Conservation (phyloP, 495 filamentous ascomycete species). For the Daldinia caldariorum region DNA sequence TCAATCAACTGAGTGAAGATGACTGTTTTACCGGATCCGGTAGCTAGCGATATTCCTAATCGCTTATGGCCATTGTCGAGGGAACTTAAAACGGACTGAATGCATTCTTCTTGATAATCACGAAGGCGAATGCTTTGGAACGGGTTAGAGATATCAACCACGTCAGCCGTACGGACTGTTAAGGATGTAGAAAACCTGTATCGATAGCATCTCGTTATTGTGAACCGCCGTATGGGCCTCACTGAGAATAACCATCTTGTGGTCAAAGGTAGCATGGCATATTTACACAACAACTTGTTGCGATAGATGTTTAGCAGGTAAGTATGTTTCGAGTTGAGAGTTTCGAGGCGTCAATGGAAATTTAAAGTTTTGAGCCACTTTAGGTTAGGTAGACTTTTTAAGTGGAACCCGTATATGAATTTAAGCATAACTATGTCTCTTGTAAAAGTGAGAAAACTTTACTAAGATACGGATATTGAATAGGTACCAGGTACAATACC, state of each 20-base stretch:
- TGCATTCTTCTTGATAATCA: conserved; percentile 87
- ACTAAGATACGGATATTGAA: too few relatives aligned
- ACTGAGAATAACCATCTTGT: conserved; percentile 36
- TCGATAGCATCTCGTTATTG: conserved; percentile 8
- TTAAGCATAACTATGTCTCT: too few relatives aligned
- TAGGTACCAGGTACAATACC: too few relatives aligned
- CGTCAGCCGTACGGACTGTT: conserved; percentile 48
- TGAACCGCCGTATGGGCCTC: conserved; percentile 11
- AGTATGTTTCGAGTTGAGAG: neutral
- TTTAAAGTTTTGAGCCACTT: too few relatives aligned
- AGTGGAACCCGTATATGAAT: too few relatives aligned
- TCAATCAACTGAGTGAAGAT: conserved; percentile 97
- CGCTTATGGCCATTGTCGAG: conserved; percentile 79
- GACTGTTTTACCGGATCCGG: conserved; percentile 94
- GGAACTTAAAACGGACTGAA: conserved; percentile 81
- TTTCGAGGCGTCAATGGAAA: too few relatives aligned
- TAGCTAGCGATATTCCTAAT: conserved; percentile 89
- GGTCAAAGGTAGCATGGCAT: conserved; percentile 43
- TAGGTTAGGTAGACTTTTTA: too few relatives aligned
- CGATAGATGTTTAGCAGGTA: conserved; percentile 26
- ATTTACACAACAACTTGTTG: conserved; percentile 16
- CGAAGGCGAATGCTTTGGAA: conserved; percentile 65
- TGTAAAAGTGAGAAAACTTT: too few relatives aligned
- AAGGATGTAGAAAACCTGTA: conserved; percentile 26
- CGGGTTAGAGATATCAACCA: neutral